phyloP scores from a whole-genome alignment of 352 stramenopile species.

The Globisporangium lucens region DNA sequence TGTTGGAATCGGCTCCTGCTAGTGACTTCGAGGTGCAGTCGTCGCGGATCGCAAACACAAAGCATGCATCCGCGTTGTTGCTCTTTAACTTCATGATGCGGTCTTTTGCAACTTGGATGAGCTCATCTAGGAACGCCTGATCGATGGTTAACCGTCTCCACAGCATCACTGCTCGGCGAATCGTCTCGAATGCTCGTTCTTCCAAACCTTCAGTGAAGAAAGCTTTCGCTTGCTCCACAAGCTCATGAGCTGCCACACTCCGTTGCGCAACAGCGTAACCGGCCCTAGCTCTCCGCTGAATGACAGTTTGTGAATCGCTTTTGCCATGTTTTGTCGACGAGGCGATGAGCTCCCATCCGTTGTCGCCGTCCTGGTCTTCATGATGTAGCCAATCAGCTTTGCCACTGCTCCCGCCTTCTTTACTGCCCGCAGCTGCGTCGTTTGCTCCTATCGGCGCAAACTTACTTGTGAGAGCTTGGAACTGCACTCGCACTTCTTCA shows the following conservation, averaged over 20 bases:
- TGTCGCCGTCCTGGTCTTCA: neutral
- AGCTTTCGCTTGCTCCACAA: slow-evolving; percentile 1
- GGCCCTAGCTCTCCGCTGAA: neutral
- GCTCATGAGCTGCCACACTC: slow-evolving; percentile 1
- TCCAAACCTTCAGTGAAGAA: neutral
- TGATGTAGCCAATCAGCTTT: neutral
- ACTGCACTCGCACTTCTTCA: neutral
- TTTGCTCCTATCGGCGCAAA: neutral
- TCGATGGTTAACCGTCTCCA: neutral
- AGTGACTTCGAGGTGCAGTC: slow-evolving; percentile 1
- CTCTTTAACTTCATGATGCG: neutral
- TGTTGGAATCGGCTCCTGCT: neutral
- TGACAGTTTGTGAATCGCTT: neutral
- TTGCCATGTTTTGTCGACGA: neutral
- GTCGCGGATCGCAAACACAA: slow-evolving; percentile 4
- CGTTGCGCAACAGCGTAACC: slow-evolving; percentile 6
- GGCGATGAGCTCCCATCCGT: neutral
- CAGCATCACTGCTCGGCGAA: slow-evolving; percentile 2
- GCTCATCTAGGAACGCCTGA: slow-evolving; percentile 1
- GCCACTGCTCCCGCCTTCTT: neutral
- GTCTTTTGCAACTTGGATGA: neutral
- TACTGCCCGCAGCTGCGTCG: neutral
- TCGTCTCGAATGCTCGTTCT: slow-evolving; percentile 4
- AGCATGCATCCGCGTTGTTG: neutral
- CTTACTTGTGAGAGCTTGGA: neutral